These are phyloP conservation scores for Hypoxylon sp. DNA, from an alignment of 2,329 filamentous ascomycete species.

Conservation along the genomic window DNA sequence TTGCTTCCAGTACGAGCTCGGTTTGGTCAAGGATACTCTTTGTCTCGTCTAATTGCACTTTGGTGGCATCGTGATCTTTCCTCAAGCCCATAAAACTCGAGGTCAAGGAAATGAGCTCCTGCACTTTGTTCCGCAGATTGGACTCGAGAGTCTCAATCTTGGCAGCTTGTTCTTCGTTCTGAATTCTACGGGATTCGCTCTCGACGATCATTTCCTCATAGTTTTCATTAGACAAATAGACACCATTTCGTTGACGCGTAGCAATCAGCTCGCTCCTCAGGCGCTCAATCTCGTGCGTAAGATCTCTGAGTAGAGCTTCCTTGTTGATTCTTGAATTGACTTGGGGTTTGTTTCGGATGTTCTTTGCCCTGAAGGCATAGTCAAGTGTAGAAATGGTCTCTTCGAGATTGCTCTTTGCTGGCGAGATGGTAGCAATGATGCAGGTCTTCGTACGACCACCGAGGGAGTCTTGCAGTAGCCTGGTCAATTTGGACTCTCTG, in stretches of 20 bases:
- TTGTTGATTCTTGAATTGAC: slow-evolving; percentile 93
- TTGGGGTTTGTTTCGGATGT: slow-evolving; percentile 98
- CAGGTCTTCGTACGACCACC: slow-evolving; percentile 97
- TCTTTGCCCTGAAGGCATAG: slow-evolving; percentile 98
- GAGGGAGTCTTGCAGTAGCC: slow-evolving; percentile 94
- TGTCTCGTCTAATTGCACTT: slow-evolving; percentile 80
- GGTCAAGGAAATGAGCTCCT: slow-evolving; percentile 89
- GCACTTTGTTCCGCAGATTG: slow-evolving; percentile 92
- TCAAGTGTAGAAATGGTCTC: slow-evolving; percentile 98
- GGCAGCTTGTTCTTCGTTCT: slow-evolving; percentile 91
- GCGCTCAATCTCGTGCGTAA: slow-evolving; percentile 93
- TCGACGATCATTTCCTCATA: slow-evolving; percentile 94
- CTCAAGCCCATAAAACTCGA: slow-evolving; percentile 90
- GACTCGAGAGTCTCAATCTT: slow-evolving; percentile 93
- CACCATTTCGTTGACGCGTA: slow-evolving; percentile 92
- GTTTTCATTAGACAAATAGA: slow-evolving; percentile 89
- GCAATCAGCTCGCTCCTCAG: slow-evolving; percentile 94
- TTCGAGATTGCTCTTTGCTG: slow-evolving; percentile 93
- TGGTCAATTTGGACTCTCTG: slow-evolving; percentile 95
- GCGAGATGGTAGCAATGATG: slow-evolving; percentile 97
- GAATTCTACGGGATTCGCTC: slow-evolving; percentile 91
- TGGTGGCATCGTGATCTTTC: slow-evolving; percentile 88
- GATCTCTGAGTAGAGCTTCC: slow-evolving; percentile 90
- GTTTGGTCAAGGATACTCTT: slow-evolving; percentile 88
- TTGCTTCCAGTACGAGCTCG: slow-evolving; percentile 84